phyloP scores from a whole-genome alignment of 306 rosid species.

The Castanea sativa region DNA sequence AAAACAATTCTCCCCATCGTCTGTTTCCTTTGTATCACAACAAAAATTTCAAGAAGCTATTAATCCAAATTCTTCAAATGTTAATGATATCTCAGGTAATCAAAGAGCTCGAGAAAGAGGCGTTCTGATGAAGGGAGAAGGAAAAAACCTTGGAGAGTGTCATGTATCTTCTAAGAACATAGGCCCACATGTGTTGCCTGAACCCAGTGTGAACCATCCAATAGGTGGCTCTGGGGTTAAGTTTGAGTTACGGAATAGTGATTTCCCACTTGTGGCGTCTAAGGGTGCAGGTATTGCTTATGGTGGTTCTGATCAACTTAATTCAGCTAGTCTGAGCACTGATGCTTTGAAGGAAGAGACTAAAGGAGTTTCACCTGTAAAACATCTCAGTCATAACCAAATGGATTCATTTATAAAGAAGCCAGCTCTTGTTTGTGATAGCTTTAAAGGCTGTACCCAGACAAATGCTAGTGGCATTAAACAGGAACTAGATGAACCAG shows the following conservation, averaged over 20 bases:
- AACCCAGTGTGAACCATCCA: conserved; percentile 27
- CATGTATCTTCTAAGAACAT: conserved; percentile 39
- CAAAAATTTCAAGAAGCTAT: conserved; percentile 27
- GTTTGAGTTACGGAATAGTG: conserved; percentile 37
- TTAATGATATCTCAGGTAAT: conserved; percentile 34
- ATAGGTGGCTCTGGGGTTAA: conserved; percentile 39
- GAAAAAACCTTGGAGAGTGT: conserved; percentile 40
- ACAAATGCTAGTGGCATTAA: conserved; percentile 39
- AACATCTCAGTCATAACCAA: conserved; percentile 31
- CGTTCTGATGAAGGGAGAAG: conserved; percentile 41
- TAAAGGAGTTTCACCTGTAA: conserved; percentile 27
- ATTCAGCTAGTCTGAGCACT: conserved; percentile 32
- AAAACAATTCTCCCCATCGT: conserved; percentile 37
- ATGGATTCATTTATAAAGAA: conserved; percentile 36
- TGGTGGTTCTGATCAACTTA: conserved; percentile 34
- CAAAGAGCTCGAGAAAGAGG: conserved; percentile 39
- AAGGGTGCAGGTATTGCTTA: conserved; percentile 35
- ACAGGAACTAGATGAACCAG: conserved; percentile 35
- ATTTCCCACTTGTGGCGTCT: conserved; percentile 30
- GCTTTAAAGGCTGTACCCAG: conserved; percentile 37
- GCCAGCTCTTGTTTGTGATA: conserved; percentile 33
- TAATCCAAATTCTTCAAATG: conserved; percentile 39
- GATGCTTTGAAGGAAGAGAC: conserved; percentile 39
- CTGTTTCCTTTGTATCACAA: conserved; percentile 26
- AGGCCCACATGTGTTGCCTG: conserved; percentile 39